A percentile compares a stretch with the other conserved stretches of the same genome.
phyloP scores from a whole-genome alignment of 768 basidiomycete genomes.

The Hysterangium stoloniferum region DNA sequence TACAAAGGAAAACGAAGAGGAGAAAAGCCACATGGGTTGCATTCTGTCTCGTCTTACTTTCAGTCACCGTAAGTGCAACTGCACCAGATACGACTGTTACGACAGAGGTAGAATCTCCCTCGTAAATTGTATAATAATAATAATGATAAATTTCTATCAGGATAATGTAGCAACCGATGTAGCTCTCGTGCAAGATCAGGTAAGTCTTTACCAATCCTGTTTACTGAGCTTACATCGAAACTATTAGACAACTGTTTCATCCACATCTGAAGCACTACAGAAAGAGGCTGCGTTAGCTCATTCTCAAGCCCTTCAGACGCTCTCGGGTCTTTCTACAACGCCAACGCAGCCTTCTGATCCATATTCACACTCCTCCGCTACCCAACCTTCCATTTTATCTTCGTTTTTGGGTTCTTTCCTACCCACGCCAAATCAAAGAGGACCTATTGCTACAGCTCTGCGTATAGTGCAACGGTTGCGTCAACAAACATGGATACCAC shows the following conservation, averaged over 20 bases:
- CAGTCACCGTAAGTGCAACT: constrained; percentile 34
- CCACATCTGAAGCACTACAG: background rate
- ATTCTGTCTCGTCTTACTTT: constrained; percentile 48
- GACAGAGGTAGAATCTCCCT: constrained; percentile 12
- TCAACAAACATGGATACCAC: constrained; percentile 42
- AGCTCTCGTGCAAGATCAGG: constrained; percentile 8
- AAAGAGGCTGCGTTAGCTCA: constrained; percentile 61
- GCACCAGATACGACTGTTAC: constrained; percentile 28
- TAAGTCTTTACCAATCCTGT: constrained; percentile 12
- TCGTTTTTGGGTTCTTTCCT: constrained; percentile 59
- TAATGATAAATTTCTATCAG: background rate
- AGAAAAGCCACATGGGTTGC: constrained; percentile 51
- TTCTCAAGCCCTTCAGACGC: constrained; percentile 62
- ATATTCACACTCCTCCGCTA: constrained; percentile 30
- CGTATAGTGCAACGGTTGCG: constrained; percentile 63
- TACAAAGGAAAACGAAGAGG: background rate
- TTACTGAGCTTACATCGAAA: constrained; percentile 23
- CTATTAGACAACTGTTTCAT: constrained; percentile 8
- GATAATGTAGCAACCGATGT: constrained; percentile 4
- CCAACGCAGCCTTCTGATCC: constrained; percentile 51
- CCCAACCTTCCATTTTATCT: constrained; percentile 26
- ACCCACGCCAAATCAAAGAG: constrained; percentile 56
- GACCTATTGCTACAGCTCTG: constrained; percentile 57
- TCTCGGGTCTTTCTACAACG: constrained; percentile 55
- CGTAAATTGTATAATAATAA: constrained; percentile 22